These are phyloP conservation scores for Calcarisporium arbuscula DNA, from an alignment of 2,329 filamentous ascomycete species.

Conservation along the genomic window DNA sequence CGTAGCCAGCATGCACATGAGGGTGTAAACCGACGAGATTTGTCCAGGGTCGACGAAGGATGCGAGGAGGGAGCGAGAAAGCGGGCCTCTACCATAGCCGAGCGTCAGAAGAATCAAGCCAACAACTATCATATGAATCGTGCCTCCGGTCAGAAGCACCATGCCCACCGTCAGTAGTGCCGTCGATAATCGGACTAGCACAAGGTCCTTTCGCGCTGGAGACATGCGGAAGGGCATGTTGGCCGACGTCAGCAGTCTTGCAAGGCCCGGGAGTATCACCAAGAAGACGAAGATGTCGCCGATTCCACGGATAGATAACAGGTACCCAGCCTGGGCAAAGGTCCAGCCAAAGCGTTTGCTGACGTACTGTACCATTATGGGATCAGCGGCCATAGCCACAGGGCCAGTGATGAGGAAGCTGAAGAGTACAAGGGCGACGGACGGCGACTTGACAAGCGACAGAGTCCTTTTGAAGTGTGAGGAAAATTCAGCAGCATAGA, in stretches of 20 bases:
- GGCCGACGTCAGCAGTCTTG: not conserved
- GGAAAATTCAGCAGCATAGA: constrained; percentile 1
- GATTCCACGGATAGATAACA: constrained; percentile 12
- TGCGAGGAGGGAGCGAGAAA: constrained; percentile 15
- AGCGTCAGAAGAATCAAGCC: constrained; percentile 15
- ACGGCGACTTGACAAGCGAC: not conserved
- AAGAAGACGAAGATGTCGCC: constrained; percentile 11
- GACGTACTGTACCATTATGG: constrained; percentile 9
- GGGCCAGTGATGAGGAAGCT: constrained; percentile 5
- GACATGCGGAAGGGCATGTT: not conserved
- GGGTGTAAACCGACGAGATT: constrained; percentile 17
- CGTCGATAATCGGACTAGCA: not conserved
- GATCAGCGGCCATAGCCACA: not conserved
- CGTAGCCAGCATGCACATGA: constrained; percentile 19
- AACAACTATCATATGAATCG: constrained; percentile 9
- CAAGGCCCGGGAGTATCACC: constrained; percentile 9
- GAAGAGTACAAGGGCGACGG: constrained; percentile 5
- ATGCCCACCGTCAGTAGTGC: constrained; percentile 12
- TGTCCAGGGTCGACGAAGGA: constrained; percentile 12
- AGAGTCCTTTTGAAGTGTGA: not conserved
- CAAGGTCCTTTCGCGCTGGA: not conserved
- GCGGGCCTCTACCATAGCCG: constrained; percentile 12
- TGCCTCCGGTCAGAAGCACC: constrained; percentile 12
- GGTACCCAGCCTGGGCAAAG: constrained; percentile 13
- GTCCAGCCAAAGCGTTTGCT: constrained; percentile 10